Conservation (phyloP, 1,139 yeast species). For the Zygosaccharomyces sapae region DNA sequence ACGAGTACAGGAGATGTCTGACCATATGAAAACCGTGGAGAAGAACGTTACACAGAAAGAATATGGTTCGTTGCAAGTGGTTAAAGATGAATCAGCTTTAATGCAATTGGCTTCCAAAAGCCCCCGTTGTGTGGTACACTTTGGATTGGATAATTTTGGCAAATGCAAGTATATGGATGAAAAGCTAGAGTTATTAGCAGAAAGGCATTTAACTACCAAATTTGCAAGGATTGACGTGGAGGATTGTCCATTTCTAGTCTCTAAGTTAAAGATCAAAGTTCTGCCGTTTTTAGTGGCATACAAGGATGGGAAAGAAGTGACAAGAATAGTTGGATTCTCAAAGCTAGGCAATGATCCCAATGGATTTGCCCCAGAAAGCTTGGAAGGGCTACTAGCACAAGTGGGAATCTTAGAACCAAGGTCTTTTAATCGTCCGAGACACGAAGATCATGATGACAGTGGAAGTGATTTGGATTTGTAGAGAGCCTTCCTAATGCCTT, state of each 20-base stretch:
- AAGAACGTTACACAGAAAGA: conserved; percentile 39
- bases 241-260: conserved; percentile 66
- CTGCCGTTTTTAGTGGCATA: conserved; percentile 69
- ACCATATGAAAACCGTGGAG: conserved; percentile 41
- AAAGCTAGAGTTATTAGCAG: conserved; percentile 46
- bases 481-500: not conserved
- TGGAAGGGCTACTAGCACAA: conserved; percentile 45
- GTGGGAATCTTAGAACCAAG: conserved; percentile 33
- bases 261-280: conserved; percentile 57
- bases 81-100: conserved; percentile 51
- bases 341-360: conserved; percentile 43
- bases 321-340: conserved; percentile 64
- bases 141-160: conserved; percentile 56
- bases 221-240: conserved; percentile 59
- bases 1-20: conserved; percentile 59
- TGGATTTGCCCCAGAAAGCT: conserved; percentile 41
- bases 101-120: conserved; percentile 48
- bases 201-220: conserved; percentile 53
- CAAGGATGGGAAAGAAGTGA: conserved; percentile 52
- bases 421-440: conserved; percentile 37
- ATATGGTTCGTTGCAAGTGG: conserved; percentile 42
- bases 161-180: conserved; percentile 60
- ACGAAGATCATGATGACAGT: conserved; percentile 30
- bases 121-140: conserved; percentile 54
- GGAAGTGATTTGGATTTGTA: conserved; percentile 44